Evolutionary conservation across 2,329 filamentous ascomycete species (phyloP).

Genomic region (Exophiala xenobiotica): DNA sequence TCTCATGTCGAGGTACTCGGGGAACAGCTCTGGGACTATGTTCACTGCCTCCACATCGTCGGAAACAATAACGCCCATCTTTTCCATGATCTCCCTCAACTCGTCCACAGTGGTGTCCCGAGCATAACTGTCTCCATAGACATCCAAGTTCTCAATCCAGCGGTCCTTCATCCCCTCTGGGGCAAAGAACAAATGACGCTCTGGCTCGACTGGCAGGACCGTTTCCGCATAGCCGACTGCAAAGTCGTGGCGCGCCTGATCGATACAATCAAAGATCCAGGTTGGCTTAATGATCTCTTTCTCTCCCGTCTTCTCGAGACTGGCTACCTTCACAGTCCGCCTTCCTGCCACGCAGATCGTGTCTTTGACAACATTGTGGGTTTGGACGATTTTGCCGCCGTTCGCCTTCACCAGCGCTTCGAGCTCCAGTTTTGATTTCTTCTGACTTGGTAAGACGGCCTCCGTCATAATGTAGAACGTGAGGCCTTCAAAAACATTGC

Average conservation of each 20-base stretch:
- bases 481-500: conserved; percentile 70
- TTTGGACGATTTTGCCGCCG: conserved; percentile 77
- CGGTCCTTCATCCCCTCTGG: conserved; percentile 53
- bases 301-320: conserved; percentile 69
- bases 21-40: conserved; percentile 30
- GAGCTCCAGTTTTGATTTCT: conserved; percentile 74
- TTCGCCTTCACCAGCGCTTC: conserved; percentile 80
- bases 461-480: conserved; percentile 83
- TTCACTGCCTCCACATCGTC: conserved; percentile 28
- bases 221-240: conserved; percentile 54
- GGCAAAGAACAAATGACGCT: conserved; percentile 70
- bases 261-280: conserved; percentile 83
- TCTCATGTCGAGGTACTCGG: conserved; percentile 16
- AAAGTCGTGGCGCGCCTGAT: conserved; percentile 52
- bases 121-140: conserved; percentile 79
- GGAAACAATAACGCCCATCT: conserved; percentile 38
- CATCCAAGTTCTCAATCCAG: conserved; percentile 63
- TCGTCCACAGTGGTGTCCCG: conserved; percentile 67
- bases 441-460: conserved; percentile 60
- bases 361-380: conserved; percentile 58
- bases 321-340: conserved; percentile 76
- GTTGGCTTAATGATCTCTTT: conserved; percentile 72
- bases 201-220: conserved; percentile 64
- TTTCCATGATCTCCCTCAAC: conserved; percentile 42
- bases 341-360: conserved; percentile 44